Conservation (phyloP, 805 yeast species). For the Nakazawaea molendinolei region DNA sequence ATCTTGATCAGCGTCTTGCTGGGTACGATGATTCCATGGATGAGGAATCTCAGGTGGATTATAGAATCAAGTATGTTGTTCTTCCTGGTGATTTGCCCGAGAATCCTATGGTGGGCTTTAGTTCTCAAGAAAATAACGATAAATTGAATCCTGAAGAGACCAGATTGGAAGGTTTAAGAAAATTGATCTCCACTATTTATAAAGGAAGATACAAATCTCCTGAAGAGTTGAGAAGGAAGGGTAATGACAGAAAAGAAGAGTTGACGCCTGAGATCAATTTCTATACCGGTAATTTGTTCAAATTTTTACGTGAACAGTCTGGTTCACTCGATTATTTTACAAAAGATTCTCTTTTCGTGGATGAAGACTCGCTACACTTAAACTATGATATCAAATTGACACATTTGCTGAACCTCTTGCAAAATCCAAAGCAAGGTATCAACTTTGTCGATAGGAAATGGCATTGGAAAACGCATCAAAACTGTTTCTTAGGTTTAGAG, state of each 20-base stretch:
- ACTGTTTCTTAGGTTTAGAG: conserved; percentile 82
- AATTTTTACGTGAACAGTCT: conserved; percentile 50
- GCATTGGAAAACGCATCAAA: conserved; percentile 77
- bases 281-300: conserved; percentile 79
- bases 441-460: conserved; percentile 74
- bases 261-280: conserved; percentile 70
- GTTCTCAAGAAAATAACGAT: conserved; percentile 42
- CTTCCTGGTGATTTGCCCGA: conserved; percentile 72
- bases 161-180: conserved; percentile 84
- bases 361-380: conserved; percentile 28
- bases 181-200: conserved; percentile 56
- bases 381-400: conserved; percentile 40
- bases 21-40: conserved; percentile 77
- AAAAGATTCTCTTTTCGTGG: conserved; percentile 27
- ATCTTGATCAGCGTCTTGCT: conserved; percentile 83
- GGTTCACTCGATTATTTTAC: conserved; percentile 27
- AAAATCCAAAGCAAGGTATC: conserved; percentile 51
- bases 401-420: conserved; percentile 59
- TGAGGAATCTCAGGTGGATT: conserved; percentile 44
- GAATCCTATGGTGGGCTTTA: conserved; percentile 33
- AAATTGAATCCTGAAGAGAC: conserved; percentile 74
- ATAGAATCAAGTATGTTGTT: conserved; percentile 76
- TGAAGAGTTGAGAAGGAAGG: conserved; percentile 33
- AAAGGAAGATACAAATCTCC: conserved; percentile 43
- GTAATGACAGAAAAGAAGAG: conserved; percentile 30